These are phyloP conservation scores for Alopecurus myosuroides DNA, from an alignment of 176 grass and related monocot genomes.

Conservation along the genomic window DNA sequence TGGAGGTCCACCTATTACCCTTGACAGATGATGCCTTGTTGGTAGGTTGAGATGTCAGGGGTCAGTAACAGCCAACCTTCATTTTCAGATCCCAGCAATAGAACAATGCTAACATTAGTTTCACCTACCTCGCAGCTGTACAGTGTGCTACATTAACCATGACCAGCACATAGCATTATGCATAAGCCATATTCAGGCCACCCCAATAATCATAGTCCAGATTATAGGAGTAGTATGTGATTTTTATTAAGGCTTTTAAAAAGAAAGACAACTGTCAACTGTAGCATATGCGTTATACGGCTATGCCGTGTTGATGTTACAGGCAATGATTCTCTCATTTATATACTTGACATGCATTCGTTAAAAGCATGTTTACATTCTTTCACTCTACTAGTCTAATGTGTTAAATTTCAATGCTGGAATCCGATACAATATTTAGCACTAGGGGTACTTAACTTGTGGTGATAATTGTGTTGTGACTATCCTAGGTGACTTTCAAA, in stretches of 20 bases:
- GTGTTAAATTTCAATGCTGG: neutral
- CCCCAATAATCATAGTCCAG: neutral
- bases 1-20: slow-evolving; percentile 17
- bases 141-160: slow-evolving; percentile 7
- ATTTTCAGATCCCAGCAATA: slow-evolving; percentile 7
- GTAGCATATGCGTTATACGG: neutral
- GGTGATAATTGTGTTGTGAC: neutral
- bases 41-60: slow-evolving; percentile 1
- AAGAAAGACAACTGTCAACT: neutral
- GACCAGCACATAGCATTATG: neutral
- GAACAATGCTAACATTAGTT: neutral
- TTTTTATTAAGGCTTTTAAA: neutral
- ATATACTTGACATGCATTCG: neutral
- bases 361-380: slow-evolving; percentile 5
- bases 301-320: neutral
- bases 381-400: neutral
- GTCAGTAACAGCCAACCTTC: slow-evolving; percentile 11
- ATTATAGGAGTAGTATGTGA: neutral
- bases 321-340: neutral
- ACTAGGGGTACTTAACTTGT: neutral
- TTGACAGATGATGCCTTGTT: slow-evolving; percentile 3
- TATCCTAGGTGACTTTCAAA: slow-evolving; percentile 73
- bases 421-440: neutral
- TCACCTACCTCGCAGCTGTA: slow-evolving; percentile 14
- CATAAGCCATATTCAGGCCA: neutral